Evolutionary conservation across 495 filamentous ascomycete species (phyloP).

Genomic region (Penicillium riverlandense): DNA sequence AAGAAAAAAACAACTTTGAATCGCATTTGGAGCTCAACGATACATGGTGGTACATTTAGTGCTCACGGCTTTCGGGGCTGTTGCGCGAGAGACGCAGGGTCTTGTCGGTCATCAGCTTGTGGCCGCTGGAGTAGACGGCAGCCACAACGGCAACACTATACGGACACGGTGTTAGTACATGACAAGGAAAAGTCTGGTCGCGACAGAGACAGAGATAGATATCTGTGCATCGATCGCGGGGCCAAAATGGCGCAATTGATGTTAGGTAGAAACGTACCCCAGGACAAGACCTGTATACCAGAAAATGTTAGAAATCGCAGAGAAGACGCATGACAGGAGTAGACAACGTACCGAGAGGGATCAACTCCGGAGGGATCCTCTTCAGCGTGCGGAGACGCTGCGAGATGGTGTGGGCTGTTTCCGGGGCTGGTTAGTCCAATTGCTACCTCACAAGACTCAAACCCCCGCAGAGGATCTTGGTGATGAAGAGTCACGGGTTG

Average conservation of each 20-base stretch:
- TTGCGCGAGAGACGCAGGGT: constrained; percentile 68
- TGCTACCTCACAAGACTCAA: not conserved
- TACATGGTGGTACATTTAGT: constrained; percentile 39
- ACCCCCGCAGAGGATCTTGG: not conserved
- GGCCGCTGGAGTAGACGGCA: constrained; percentile 68
- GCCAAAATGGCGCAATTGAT: constrained; percentile 5
- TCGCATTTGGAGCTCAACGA: constrained; percentile 30
- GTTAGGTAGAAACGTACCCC: constrained; percentile 41
- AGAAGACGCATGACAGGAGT: not conserved
- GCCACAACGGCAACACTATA: constrained; percentile 59
- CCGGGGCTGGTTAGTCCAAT: constrained; percentile 22
- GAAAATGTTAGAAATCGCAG: constrained; percentile 12
- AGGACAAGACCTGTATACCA: constrained; percentile 69
- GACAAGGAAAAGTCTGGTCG: not conserved
- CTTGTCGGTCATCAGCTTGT: constrained; percentile 85
- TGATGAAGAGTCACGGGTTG: too few species aligned
- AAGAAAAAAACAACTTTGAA: constrained; percentile 22
- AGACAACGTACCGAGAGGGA: constrained; percentile 73
- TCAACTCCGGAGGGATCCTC: constrained; percentile 87
- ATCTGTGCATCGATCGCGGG: constrained; percentile 9
- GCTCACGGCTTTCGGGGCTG: constrained; percentile 40
- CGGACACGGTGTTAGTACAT: constrained; percentile 17
- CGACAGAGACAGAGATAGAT: constrained; percentile 2
- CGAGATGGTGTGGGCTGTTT: constrained; percentile 88
- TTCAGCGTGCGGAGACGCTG: constrained; percentile 84